Conservation (phyloP, 1,284 basidiomycete genomes). For the Pyrrhoderma noxium region DNA sequence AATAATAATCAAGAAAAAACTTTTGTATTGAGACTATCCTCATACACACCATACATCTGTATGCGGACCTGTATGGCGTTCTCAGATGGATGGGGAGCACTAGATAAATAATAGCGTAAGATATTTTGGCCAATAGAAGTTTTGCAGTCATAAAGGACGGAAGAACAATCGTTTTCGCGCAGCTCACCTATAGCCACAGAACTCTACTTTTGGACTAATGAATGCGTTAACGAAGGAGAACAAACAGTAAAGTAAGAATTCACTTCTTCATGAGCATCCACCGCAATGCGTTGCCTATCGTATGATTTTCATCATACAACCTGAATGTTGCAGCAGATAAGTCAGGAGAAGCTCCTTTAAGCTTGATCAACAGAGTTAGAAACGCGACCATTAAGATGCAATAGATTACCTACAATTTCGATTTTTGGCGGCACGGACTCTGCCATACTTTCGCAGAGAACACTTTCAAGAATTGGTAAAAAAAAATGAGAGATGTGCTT, state of each 20-base stretch:
- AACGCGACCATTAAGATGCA: not conserved
- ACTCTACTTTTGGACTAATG: slow-evolving; percentile 93
- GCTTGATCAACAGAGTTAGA: slow-evolving; percentile 30
- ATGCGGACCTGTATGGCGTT: slow-evolving; percentile 93
- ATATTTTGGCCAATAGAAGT: not conserved
- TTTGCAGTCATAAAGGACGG: not conserved
- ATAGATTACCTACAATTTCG: slow-evolving; percentile 1
- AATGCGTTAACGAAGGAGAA: slow-evolving; percentile 9
- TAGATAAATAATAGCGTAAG: slow-evolving; percentile 27
- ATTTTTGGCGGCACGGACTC: slow-evolving; percentile 5
- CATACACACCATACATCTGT: slow-evolving; percentile 92
- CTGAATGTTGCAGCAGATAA: slow-evolving; percentile 89
- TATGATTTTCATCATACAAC: slow-evolving; percentile 91
- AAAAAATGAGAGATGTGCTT: too few species aligned
- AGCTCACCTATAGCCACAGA: slow-evolving; percentile 90
- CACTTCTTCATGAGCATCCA: slow-evolving; percentile 99
- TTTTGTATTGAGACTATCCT: not conserved
- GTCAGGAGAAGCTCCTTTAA: slow-evolving; percentile 74
- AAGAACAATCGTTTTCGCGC: not conserved
- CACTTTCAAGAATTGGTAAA: not conserved
- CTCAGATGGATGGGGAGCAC: slow-evolving; percentile 94
- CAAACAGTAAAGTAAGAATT: slow-evolving; percentile 1
- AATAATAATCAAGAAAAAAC: not conserved
- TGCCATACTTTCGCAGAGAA: not conserved
- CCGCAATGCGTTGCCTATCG: slow-evolving; percentile 87